A percentile compares a stretch with the other conserved stretches of the same genome.
Evolutionary conservation across 106 monocot species (phyloP).

Genomic region (Allium cepa): DNA sequence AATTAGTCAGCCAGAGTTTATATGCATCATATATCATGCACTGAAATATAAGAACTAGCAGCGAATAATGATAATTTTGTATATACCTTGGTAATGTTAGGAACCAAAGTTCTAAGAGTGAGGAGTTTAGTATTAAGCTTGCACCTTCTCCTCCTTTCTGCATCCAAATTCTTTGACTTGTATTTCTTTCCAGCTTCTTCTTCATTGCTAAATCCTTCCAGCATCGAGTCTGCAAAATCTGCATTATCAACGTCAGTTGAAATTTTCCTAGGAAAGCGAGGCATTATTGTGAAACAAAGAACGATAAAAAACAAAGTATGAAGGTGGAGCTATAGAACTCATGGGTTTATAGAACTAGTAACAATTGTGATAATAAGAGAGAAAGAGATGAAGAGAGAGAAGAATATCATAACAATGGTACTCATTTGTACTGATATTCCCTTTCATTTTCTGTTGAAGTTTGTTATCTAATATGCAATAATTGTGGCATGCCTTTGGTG

Average conservation of each 20-base stretch:
- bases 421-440: constrained; percentile 2
- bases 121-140: constrained; percentile 66
- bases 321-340: background rate
- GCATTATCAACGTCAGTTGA: constrained; percentile 7
- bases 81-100: constrained; percentile 80
- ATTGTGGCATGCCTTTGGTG: no score
- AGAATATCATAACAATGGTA: background rate
- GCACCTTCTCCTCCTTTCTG: constrained; percentile 73
- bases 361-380: background rate
- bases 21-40: no score
- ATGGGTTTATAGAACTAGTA: no score
- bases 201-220: constrained; percentile 8
- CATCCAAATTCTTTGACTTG: constrained; percentile 89
- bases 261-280: background rate
- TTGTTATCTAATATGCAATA: background rate
- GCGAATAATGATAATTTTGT: background rate
- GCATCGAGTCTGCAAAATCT: constrained; percentile 40
- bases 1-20: background rate
- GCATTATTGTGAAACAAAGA: background rate
- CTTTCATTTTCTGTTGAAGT: background rate
- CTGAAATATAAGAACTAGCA: background rate
- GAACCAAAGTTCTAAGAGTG: constrained; percentile 65
- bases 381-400: background rate
- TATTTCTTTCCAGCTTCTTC: constrained; percentile 12
- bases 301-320: background rate